Percentiles rank a stretch among this genome's conserved stretches.
Evolutionary conservation across 306 rosid species (phyloP).

Genomic region (Acacia crassicarpa): DNA sequence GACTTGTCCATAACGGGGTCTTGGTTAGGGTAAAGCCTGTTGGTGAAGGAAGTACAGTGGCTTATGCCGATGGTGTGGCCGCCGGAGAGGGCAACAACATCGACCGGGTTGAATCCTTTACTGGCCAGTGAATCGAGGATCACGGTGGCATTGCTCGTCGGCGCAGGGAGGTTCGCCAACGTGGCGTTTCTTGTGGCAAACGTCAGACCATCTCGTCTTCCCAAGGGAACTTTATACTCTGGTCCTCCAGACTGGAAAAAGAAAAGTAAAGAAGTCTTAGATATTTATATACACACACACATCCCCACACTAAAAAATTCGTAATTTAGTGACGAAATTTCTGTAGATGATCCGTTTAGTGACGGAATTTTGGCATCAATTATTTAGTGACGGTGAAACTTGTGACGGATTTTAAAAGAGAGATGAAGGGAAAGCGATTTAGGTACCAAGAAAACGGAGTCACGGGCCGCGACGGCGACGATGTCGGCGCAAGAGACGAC

Average conservation of each 20-base stretch:
- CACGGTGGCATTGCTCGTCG: constrained; percentile 16
- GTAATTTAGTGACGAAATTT: no score
- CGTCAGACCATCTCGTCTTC: constrained; percentile 54
- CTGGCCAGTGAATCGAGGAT: constrained; percentile 28
- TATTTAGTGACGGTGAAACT: no score
- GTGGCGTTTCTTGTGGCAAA: constrained; percentile 34
- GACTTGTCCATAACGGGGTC: constrained; percentile 55
- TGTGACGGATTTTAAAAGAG: background rate
- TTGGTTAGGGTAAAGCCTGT: constrained; percentile 48
- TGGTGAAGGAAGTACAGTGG: constrained; percentile 46
- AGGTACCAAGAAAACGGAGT: constrained; percentile 43
- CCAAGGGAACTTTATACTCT: constrained; percentile 48
- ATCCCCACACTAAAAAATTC: no score
- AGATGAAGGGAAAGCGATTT: background rate
- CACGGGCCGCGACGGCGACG: constrained; percentile 66
- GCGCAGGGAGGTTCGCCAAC: constrained; percentile 42
- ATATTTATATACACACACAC: no score
- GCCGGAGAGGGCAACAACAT: constrained; percentile 59
- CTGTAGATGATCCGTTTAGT: no score
- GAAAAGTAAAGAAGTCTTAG: background rate
- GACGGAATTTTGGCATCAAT: no score
- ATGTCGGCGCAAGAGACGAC: constrained; percentile 71
- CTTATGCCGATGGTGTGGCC: constrained; percentile 64
- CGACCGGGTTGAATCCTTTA: constrained; percentile 42
- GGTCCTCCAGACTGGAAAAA: constrained; percentile 36